A percentile compares a stretch with the other conserved stretches of the same genome.
phyloP scores from a whole-genome alignment of 495 filamentous ascomycete genomes.

The Lasiosphaeriaceae sp. region DNA sequence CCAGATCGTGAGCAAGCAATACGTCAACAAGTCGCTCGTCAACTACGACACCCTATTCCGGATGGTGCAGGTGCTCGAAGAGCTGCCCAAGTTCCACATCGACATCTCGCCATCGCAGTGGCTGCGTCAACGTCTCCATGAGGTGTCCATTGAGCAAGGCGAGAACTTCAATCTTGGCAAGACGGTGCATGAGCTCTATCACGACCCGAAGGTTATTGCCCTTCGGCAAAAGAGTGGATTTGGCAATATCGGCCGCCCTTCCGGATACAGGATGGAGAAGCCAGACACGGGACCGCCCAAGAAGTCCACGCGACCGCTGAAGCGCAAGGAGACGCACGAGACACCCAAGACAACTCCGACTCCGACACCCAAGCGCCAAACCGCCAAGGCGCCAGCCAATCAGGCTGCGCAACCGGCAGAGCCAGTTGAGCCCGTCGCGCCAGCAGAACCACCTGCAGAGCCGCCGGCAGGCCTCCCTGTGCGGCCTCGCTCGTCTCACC shows the following conservation, averaged over 20 bases:
- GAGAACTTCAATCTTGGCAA: conserved; percentile 40
- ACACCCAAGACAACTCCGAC: conserved; percentile 13
- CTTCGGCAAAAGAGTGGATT: conserved; percentile 42
- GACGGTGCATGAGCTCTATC: conserved; percentile 39
- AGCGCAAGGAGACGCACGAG: conserved; percentile 24
- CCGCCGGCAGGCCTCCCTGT: background rate
- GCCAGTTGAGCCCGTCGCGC: background rate
- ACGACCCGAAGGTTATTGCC: conserved; percentile 38
- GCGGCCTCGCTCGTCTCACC: conserved; percentile 6
- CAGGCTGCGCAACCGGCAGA: background rate
- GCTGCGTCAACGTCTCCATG: conserved; percentile 45
- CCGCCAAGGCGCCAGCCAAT: background rate
- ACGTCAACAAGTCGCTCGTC: conserved; percentile 35
- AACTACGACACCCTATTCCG: conserved; percentile 48
- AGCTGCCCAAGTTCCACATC: conserved; percentile 43
- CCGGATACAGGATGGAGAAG: conserved; percentile 26
- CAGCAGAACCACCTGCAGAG: background rate
- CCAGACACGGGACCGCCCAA: conserved; percentile 6
- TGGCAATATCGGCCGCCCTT: conserved; percentile 45
- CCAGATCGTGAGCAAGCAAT: conserved; percentile 42
- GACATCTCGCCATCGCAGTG: conserved; percentile 44
- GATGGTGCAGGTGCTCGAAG: conserved; percentile 39
- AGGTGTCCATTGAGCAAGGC: conserved; percentile 31
- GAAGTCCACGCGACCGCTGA: background rate
- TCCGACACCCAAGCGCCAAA: background rate